Base-by-base conservation (phyloP, 768 basidiomycete genomes). In the Trametes coccinea region DNA sequence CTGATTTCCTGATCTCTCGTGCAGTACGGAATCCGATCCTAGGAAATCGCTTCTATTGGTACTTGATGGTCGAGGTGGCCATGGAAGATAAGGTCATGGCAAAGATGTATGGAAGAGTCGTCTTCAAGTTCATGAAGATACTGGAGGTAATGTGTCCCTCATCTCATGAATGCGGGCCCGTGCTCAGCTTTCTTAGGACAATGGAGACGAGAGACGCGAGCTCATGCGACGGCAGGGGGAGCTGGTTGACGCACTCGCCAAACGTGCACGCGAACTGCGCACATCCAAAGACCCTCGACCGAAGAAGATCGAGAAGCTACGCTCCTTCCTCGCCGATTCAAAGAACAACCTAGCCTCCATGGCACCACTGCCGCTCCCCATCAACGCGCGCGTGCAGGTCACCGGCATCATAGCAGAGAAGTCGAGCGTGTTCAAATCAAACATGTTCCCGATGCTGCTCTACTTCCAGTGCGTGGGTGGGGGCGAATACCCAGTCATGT, bases 241-340 rank as follows among this genome's bases (percentile, higher is more conserved):
- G 43, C 84, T 98, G 56, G 85, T 98, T 22, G 90, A 92, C 48
- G 88, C 87, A 1, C 80, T 99, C 2, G 91, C 90, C 0, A 88
- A 89, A 62, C 86, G 91, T 31, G 95, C 97, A 0, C 86, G 86
- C 63, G 94, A 98, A 61, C 80, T 98, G 1, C 87, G 94, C 29
- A 86, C 82, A 5, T 93, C 91, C 0, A 98, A 98, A 71, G 96
- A 98, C 69, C 85, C 92, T 3, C 84, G 96, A 7, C 93, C 93
- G 10, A 98, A 96, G 81, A 98, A 98, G 79, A 98, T 98, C 65
- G 96, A 98, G 66, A 95, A 95, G 69, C 80, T 99, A 6, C 89
- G 91, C n/a, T 80, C 88, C 0, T 84, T 88, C 66, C 82, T 99
- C 51, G 83, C 84, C 4, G 96, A 98, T 70, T 80, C 89, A 2